Conservation (phyloP, 2,329 filamentous ascomycete species). For the Verticillium longisporum region DNA sequence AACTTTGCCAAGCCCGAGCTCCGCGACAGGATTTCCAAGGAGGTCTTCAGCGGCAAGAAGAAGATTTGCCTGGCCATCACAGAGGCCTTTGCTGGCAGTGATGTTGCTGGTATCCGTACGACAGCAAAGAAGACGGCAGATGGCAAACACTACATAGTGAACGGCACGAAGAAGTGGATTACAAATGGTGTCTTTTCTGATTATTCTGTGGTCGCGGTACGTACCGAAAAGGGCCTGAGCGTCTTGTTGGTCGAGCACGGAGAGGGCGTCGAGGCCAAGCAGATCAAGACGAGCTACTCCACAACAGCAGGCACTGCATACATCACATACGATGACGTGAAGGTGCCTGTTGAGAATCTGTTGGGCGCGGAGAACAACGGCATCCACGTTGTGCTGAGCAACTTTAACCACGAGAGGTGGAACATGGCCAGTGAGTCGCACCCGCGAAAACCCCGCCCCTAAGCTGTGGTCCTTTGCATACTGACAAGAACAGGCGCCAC, state of each 20-base stretch:
- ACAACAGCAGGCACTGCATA: conserved; percentile 71
- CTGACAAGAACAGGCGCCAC: conserved; percentile 35
- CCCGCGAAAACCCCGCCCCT: conserved; percentile 7
- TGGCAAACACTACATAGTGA: conserved; percentile 65
- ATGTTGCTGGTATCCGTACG: conserved; percentile 73
- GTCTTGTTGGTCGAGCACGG: conserved; percentile 69
- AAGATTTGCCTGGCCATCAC: conserved; percentile 86
- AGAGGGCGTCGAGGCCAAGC: conserved; percentile 68
- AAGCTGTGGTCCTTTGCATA: background rate
- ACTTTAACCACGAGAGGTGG: conserved; percentile 86
- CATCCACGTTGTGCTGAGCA: conserved; percentile 75
- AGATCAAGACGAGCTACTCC: conserved; percentile 78
- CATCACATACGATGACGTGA: conserved; percentile 80
- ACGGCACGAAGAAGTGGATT: conserved; percentile 80
- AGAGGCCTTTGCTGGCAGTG: conserved; percentile 79
- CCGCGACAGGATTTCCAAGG: conserved; percentile 60
- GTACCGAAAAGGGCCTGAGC: conserved; percentile 71
- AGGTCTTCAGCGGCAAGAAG: conserved; percentile 74
- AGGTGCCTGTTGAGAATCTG: conserved; percentile 72
- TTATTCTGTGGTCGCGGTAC: conserved; percentile 77
- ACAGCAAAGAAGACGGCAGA: conserved; percentile 71
- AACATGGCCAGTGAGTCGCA: conserved; percentile 57
- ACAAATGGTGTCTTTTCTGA: conserved; percentile 75
- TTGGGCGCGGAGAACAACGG: conserved; percentile 81
- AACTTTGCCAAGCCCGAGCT: conserved; percentile 30